These are phyloP conservation scores for Lepidium aucheri DNA, from an alignment of 345 rosid species.

Conservation along the genomic window DNA sequence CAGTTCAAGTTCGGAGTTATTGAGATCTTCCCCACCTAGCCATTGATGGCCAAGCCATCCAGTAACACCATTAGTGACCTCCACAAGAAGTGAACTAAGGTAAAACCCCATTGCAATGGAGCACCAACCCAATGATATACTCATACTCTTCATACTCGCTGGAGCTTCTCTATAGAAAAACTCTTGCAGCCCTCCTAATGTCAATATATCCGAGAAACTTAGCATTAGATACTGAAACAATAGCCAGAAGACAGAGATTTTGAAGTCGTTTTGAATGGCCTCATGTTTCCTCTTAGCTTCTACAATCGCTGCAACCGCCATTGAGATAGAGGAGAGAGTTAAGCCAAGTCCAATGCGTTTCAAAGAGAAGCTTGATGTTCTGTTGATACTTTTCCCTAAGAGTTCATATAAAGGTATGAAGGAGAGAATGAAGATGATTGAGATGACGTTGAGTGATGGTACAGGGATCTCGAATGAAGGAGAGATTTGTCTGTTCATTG, in stretches of 20 bases:
- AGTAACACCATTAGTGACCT: conserved; percentile 26
- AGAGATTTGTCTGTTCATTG: conserved; percentile 37
- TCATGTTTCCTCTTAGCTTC: conserved; percentile 35
- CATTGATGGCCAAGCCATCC: conserved; percentile 30
- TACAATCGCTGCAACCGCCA: conserved; percentile 44
- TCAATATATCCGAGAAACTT: conserved; percentile 38
- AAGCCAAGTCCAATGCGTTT: conserved; percentile 47
- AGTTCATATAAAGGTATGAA: conserved; percentile 38
- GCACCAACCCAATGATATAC: conserved; percentile 43
- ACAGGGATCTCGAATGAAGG: conserved; percentile 41
- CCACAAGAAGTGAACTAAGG: conserved; percentile 40
- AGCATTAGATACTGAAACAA: conserved; percentile 39
- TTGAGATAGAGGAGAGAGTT: conserved; percentile 39
- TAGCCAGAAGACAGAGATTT: conserved; percentile 45
- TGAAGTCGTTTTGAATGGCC: background rate
- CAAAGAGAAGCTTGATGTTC: conserved; percentile 15
- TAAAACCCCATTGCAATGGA: conserved; percentile 45
- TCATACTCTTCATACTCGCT: conserved; percentile 35
- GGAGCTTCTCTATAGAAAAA: conserved; percentile 58
- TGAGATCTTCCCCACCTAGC: conserved; percentile 43
- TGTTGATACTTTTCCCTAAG: background rate
- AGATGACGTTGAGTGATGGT: conserved; percentile 35
- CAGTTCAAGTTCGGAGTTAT: conserved; percentile 33
- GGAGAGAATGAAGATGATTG: conserved; percentile 32
- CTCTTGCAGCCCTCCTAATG: conserved; percentile 53